A percentile compares a stretch with the other conserved stretches of the same genome.
phyloP scores from a whole-genome alignment of 371 early-diverging fungal genomes.

The Mortierella sp. region DNA sequence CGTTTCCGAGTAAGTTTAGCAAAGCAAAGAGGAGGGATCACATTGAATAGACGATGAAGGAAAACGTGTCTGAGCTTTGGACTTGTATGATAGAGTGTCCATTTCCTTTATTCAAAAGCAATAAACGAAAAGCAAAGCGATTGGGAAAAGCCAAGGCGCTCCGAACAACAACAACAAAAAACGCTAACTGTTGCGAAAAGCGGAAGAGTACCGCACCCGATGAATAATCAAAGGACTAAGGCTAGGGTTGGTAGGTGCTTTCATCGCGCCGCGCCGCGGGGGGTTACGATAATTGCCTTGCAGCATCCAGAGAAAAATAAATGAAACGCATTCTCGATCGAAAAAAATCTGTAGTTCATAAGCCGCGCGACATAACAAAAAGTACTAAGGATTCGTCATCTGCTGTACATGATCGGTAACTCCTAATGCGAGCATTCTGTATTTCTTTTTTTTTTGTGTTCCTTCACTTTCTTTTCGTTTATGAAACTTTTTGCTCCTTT shows the following conservation, averaged over 20 bases:
- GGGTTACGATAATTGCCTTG: neutral
- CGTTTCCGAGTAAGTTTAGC: neutral
- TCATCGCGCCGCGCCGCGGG: neutral
- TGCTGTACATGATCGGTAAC: neutral
- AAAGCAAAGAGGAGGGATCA: neutral
- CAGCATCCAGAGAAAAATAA: neutral
- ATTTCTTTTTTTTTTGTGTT: neutral
- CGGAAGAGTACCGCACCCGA: too few relatives aligned
- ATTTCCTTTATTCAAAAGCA: neutral
- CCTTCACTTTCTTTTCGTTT: neutral
- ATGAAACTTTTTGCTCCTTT: neutral
- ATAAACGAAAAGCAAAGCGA: neutral
- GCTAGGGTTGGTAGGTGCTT: too few relatives aligned
- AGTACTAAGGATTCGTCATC: neutral
- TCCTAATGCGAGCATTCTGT: neutral
- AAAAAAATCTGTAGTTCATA: neutral
- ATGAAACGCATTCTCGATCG: neutral
- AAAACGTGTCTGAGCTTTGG: neutral
- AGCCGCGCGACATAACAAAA: neutral
- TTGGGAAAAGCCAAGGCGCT: neutral
- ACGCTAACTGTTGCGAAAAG: neutral
- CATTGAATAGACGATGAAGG: neutral
- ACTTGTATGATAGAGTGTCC: neutral
- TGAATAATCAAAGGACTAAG: too few relatives aligned
- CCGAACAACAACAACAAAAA: neutral